Percentiles rank a stretch among this genome's conserved stretches.
Evolutionary conservation across 2,329 filamentous ascomycete genomes (phyloP).

Genomic region (Capronia americana): DNA sequence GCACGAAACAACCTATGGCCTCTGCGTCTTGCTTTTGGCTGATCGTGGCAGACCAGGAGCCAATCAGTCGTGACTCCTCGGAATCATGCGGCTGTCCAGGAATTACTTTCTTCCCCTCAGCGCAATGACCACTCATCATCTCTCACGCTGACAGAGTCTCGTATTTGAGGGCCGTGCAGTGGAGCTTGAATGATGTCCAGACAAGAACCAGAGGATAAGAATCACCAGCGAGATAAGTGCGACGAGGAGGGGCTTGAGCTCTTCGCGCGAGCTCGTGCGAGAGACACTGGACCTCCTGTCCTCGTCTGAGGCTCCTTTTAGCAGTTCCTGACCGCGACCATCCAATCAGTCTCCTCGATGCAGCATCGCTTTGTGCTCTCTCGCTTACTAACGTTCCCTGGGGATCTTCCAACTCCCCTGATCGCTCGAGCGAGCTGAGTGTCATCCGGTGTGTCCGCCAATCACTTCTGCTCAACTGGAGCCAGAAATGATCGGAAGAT

Average conservation of each 20-base stretch:
- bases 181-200: background rate
- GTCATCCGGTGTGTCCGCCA: no score
- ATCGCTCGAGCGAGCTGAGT: no score
- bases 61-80: background rate
- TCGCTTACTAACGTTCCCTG: no score
- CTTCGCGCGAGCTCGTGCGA: conserved; percentile 2
- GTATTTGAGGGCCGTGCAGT: background rate
- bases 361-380: no score
- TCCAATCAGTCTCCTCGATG: background rate
- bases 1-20: background rate
- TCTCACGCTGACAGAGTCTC: background rate
- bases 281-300: background rate
- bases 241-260: background rate
- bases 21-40: no score
- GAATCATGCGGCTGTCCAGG: background rate
- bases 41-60: background rate
- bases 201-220: background rate
- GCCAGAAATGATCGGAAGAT: no score
- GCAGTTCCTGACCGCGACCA: background rate
- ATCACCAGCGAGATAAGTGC: background rate
- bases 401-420: no score
- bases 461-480: no score
- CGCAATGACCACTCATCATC: background rate
- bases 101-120: background rate
- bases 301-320: background rate